Conservation (phyloP, 164 flowering plant species). For the Liquidambar formosana region DNA sequence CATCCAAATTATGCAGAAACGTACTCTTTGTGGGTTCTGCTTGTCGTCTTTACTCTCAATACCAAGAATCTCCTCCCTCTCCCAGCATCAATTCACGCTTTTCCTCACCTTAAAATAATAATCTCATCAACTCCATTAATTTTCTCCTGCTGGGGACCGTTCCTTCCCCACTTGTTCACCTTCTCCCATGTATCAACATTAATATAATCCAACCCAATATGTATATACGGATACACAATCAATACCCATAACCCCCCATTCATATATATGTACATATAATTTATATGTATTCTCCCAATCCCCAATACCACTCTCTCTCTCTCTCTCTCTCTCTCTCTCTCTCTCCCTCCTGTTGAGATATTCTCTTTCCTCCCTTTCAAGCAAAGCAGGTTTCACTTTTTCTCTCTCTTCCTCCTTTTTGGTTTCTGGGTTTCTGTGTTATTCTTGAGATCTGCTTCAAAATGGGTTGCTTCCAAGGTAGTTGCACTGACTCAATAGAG, state of each 20-base stretch:
- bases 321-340: conserved; percentile 6
- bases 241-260: neutral
- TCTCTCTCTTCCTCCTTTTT: conserved; percentile 16
- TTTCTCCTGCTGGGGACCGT: neutral
- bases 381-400: conserved; percentile 45
- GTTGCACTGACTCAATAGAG: conserved; percentile 24
- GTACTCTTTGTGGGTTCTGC: neutral
- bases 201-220: neutral
- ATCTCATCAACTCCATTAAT: too few relatives aligned
- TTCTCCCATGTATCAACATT: neutral
- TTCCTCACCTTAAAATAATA: neutral
- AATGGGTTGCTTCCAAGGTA: conserved; percentile 46
- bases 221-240: neutral
- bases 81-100: neutral
- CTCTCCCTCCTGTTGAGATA: conserved; percentile 13
- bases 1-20: neutral
- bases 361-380: conserved; percentile 44
- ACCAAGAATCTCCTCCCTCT: neutral
- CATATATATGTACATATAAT: neutral
- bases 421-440: conserved; percentile 34
- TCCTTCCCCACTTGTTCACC: neutral
- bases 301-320: conserved; percentile 1
- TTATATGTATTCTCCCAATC: neutral
- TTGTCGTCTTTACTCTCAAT: neutral
- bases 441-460: conserved; percentile 36